Evolutionary conservation across 805 yeast genomes (phyloP), one percentile per base, ranked within the genome.

Genomic region (Naumovozyma dairenensis): DNA sequence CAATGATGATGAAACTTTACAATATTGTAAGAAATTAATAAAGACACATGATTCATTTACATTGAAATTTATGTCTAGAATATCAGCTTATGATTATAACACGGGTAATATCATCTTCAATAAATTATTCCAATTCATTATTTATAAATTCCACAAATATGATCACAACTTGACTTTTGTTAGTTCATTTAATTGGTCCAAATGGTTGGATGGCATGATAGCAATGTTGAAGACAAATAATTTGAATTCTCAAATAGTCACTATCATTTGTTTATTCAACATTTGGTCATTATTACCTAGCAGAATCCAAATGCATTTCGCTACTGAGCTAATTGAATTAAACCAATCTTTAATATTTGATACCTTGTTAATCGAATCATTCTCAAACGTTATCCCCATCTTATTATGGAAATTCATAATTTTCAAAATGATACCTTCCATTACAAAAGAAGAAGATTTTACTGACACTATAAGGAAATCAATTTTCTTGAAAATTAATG

Each of bases 51-150:
- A 56, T 37, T 26, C 29, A 7, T 28, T 35, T 5, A 48, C 44
- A 31, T 35, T 57, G 14, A 29, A 35, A 22, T 39, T 35, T 13
- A 38, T 53, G 9, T 39, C 45, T 2, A 45, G 32, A 9, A 44
- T 48, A 13, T 41, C 58, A 14, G 55, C 59, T 10, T 46, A 54
- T 31, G 57, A 57, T 36, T 37, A 36, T 8, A 30, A 33, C 21
- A 29, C 45, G 16, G 51, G 56, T 3, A 52, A 51, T 29, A 37
- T 54, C 16, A 34, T 54, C 13, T 55, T 46, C 32, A 53, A 57
- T 33, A 49, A 52, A 31, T 18, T 52, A 5, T 29, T 57, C 8
- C 48, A 45, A 21, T 43, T 39, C 27, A 39, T 51, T 12, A 21
- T 47, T 4, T 44, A 48, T 15, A 46, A 45, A 26, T 50, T 46